Conservation (phyloP, 176 grass and related monocot species). For the Oropetium thomaeum region DNA sequence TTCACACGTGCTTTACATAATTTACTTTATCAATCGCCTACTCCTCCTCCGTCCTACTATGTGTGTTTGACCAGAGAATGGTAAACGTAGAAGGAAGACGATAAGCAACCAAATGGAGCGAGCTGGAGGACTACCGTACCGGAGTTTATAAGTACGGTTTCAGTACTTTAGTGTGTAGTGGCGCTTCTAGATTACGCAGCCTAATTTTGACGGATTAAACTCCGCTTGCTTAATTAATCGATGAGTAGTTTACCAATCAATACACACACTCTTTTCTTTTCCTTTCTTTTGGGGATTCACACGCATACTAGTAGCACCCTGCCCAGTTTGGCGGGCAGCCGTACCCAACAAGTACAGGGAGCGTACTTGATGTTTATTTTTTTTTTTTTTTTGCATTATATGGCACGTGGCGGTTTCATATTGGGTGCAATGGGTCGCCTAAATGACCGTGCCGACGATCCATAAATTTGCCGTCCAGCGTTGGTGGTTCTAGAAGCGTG, state of each 20-base stretch:
- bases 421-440: background rate
- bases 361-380: too few species aligned
- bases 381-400: too few species aligned
- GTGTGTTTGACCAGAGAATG: background rate
- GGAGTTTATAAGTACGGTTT: background rate
- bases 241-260: background rate
- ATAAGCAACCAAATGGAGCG: background rate
- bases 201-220: background rate
- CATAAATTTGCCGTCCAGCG: background rate
- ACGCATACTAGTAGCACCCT: background rate
- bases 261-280: too few species aligned
- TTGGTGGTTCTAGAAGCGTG: background rate
- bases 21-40: background rate
- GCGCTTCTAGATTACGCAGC: background rate
- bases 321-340: background rate
- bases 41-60: too few species aligned
- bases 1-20: background rate
- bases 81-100: too few species aligned
- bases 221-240: background rate
- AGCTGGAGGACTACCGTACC: background rate
- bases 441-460: conserved; percentile 2
- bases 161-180: background rate
- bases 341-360: background rate
- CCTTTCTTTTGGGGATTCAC: too few species aligned
- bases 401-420: background rate